A percentile compares a stretch with the other conserved stretches of the same genome.
phyloP scores from a whole-genome alignment of 345 rosid genomes.

The Syzygium oleosum region DNA sequence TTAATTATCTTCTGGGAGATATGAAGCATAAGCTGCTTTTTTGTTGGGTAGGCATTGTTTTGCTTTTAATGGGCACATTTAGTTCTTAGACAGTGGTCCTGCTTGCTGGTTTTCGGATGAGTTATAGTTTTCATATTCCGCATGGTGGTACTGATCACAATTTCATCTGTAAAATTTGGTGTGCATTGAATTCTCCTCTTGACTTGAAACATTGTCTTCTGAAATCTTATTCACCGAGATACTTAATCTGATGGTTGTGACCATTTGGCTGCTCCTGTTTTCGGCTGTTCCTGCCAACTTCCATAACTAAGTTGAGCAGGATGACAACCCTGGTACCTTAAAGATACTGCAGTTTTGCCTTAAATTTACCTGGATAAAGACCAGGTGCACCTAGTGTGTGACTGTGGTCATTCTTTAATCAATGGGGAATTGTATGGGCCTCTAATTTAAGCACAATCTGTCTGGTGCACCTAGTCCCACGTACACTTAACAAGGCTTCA shows the following conservation, averaged over 20 bases:
- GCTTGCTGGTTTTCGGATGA: background rate
- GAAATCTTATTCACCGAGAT: background rate
- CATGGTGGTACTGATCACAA: background rate
- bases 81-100: background rate
- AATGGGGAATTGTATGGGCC: background rate
- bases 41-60: slow-evolving; percentile 59
- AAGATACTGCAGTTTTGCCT: background rate
- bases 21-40: slow-evolving; percentile 64
- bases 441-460: background rate
- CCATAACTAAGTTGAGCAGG: background rate
- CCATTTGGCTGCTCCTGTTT: background rate
- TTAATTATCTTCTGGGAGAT: slow-evolving; percentile 65
- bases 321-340: background rate
- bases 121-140: background rate
- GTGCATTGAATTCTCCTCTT: background rate
- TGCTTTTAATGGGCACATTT: background rate
- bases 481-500: background rate
- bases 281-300: background rate
- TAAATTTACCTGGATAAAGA: background rate
- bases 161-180: background rate
- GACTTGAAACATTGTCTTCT: background rate
- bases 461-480: background rate
- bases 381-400: background rate
- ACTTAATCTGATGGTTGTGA: background rate
- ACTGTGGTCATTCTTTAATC: background rate